phyloP scores from a whole-genome alignment of 805 yeast species.

The Wickerhamomyces mucosus region DNA sequence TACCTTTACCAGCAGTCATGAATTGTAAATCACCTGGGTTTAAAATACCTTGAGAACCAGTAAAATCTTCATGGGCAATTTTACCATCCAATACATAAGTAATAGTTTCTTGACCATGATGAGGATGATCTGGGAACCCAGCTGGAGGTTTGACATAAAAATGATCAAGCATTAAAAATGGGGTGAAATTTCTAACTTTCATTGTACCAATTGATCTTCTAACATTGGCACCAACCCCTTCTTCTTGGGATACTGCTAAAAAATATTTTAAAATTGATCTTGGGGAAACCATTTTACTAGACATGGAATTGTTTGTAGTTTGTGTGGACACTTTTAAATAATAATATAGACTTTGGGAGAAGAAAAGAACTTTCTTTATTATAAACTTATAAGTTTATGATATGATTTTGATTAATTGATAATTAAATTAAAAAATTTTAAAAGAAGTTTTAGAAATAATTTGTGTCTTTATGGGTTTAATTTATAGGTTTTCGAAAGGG shows the following conservation, averaged over 20 bases:
- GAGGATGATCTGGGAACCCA: slow-evolving; percentile 83
- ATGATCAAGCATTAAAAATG: slow-evolving; percentile 77
- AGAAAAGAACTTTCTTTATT: too few species aligned
- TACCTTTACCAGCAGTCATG: slow-evolving; percentile 89
- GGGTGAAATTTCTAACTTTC: slow-evolving; percentile 64
- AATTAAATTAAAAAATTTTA: too few species aligned
- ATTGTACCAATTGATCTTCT: slow-evolving; percentile 71
- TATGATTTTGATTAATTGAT: too few species aligned
- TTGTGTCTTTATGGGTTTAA: too few species aligned
- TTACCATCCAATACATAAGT: slow-evolving; percentile 57
- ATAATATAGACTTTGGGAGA: too few species aligned
- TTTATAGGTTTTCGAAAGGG: too few species aligned
- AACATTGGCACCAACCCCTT: slow-evolving; percentile 85
- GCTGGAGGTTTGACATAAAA: slow-evolving; percentile 53
- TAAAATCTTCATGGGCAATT: slow-evolving; percentile 78
- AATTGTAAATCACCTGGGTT: slow-evolving; percentile 82
- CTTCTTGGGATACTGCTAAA: slow-evolving; percentile 60
- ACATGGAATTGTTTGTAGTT: too few species aligned
- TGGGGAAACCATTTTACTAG: slow-evolving; percentile 18
- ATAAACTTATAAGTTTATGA: too few species aligned
- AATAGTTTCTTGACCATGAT: slow-evolving; percentile 76
- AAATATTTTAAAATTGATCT: slow-evolving; percentile 44
- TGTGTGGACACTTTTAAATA: too few species aligned
- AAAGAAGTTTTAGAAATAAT: too few species aligned
- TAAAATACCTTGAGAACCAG: slow-evolving; percentile 72